Evolutionary conservation across 768 basidiomycete genomes (phyloP), one percentile per base, ranked within the genome.

Genomic region (Tylopilus subfusipes): DNA sequence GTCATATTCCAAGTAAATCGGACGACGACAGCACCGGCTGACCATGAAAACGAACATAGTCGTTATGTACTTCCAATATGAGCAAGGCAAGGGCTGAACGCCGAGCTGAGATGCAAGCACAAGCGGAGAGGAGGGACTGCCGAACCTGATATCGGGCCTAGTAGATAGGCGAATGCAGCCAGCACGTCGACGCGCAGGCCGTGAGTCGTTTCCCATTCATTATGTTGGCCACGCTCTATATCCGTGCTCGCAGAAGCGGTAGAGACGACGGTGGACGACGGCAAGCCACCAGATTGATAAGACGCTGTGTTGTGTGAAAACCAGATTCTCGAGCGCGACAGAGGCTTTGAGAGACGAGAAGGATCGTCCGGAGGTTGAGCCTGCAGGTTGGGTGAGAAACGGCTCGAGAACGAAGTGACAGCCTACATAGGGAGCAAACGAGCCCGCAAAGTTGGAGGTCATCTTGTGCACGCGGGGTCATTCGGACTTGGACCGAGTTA

Each of bases 21-120:
- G 51, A 34, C 30, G 51, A 42, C 29, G 42, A 49, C 40, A 25
- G n/a, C 8, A 34, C 50, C 33, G 16, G 64, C 80, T 63, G 49
- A 87, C 88, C 85, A 65, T 89, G 88, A 66, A 90, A 90, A 50
- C 89, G 82, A 54, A 90, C 82, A 57, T 82, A 86, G 68, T 90
- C 85, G 61, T 86, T 87, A 56, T 81, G 79, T 11, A 84, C 91
- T 70, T 91, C 88, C n/a, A 84, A 57, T n/a, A 88, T 77, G 11
- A 91, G 76, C 30, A 90, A 68, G 1, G 75, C 25, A 29, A 90
- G 69, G 3, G 89, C 90, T 88, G 22, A 53, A 43, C 19, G 45
- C 49, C n/a, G 12, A 25, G 12, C 16, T 6, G 38, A 36, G 40
- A 38, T 18, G 34, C 55, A 19, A 52, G 24, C 22, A 48, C 21